phyloP scores from a whole-genome alignment of 202 grass and related monocot species.

The Digitaria exilis region DNA sequence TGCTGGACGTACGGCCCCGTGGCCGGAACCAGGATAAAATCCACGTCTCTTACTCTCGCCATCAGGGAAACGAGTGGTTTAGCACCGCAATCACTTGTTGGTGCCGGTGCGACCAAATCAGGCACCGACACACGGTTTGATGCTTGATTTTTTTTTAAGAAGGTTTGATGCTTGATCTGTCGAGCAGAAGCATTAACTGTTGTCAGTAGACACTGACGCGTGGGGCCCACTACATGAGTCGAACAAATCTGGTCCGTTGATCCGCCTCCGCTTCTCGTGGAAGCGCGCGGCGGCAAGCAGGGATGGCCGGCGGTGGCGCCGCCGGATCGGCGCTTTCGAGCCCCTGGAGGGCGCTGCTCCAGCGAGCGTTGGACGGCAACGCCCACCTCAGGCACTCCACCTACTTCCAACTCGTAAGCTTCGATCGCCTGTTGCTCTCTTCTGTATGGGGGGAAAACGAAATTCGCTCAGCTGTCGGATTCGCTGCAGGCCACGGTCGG shows the following conservation, averaged over 20 bases:
- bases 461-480: not conserved
- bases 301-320: conserved; percentile 47
- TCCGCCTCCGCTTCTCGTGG: not conserved
- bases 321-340: conserved; percentile 43
- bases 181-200: too few relatives aligned
- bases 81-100: too few relatives aligned
- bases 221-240: not conserved
- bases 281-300: not conserved
- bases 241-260: conserved; percentile 33
- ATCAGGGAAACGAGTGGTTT: too few relatives aligned
- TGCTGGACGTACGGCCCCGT: too few relatives aligned
- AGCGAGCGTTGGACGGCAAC: conserved; percentile 74
- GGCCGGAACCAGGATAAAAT: too few relatives aligned
- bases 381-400: conserved; percentile 79
- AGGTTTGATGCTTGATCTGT: too few relatives aligned
- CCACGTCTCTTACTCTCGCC: too few relatives aligned
- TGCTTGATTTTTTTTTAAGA: too few relatives aligned
- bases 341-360: conserved; percentile 77
- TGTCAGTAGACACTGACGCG: not conserved
- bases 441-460: conserved; percentile 3
- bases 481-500: conserved; percentile 69
- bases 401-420: conserved; percentile 83
- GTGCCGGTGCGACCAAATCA: too few relatives aligned
- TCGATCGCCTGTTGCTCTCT: not conserved
- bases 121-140: too few relatives aligned